Conservation (phyloP, 257 asterid genomes). For the Capsicum baccatum region DNA sequence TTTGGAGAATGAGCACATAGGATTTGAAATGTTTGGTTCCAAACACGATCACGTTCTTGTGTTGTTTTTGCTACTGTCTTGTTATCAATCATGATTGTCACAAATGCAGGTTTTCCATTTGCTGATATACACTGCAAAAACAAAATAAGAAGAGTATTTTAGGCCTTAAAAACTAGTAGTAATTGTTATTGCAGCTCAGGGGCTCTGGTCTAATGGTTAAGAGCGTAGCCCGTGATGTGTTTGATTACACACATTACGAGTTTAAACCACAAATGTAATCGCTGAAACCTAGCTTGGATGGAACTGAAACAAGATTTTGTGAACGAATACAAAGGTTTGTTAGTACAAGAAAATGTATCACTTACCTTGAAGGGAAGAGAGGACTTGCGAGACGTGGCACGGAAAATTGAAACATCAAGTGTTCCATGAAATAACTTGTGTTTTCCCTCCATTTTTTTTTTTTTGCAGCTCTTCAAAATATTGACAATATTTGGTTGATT, state of each 20-base stretch:
- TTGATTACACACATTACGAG: not conserved
- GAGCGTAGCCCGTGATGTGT: not conserved
- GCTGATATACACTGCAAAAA: conserved; percentile 64
- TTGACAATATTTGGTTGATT: not conserved
- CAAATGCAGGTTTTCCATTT: conserved; percentile 61
- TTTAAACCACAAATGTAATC: not conserved
- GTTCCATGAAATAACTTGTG: conserved; percentile 79
- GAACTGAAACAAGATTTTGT: not conserved
- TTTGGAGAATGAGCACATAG: conserved; percentile 79
- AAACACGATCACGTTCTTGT: conserved; percentile 55
- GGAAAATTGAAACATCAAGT: conserved; percentile 83
- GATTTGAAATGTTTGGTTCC: conserved; percentile 87
- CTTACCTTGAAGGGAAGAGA: conserved; percentile 60
- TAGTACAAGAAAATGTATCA: not conserved
- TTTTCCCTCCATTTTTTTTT: conserved; percentile 53
- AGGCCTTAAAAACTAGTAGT: not conserved
- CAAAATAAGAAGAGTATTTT: not conserved
- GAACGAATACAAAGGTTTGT: not conserved
- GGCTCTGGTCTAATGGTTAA: not conserved
- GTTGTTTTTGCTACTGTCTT: conserved; percentile 73
- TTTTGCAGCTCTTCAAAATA: conserved; percentile 27
- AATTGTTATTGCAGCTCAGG: not conserved
- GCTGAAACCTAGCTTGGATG: not conserved
- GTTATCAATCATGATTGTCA: conserved; percentile 68
- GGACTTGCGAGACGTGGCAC: conserved; percentile 56